Base-by-base conservation (phyloP, 192 early-diverging fungal species). In the Rhizoclosmatium sp. region DNA sequence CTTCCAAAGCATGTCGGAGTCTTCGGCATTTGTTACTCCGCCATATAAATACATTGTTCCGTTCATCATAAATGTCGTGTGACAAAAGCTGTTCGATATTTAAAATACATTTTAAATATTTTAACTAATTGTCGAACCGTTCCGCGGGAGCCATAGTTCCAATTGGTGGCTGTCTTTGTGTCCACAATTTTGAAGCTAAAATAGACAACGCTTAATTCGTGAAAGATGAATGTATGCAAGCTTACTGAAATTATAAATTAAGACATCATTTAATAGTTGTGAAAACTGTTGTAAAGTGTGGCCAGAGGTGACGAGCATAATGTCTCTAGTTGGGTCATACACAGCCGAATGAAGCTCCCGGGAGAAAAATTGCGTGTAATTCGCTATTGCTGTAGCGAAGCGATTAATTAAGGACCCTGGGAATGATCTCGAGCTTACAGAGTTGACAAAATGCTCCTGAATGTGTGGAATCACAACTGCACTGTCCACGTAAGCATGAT, bases 291-390 rank as follows among this genome's bases (percentile, higher is more conserved):
- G 12, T 58, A 78, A 59, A 73, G 70, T 65, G n/a, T 58, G 70
- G 59, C 67, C 67, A 47, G 23, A 70, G 31, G 39, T 40, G 49
- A 48, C 49, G 60, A 56, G 40, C 69, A 79, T 79, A 54, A 84
- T 78, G 64, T 84, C 80, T 19, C 48, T 45, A 1, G 41, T 59
- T 10, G 72, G 7, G 65, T 81, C 80, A 59, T 80, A 82, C 4
- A 78, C 80, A 40, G 71, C 58, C 2, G 80, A 81, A 77, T 84
- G 83, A 62, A 54, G 59, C 47, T 70, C 69, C 2, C 83, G 76
- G n/a, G 65, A 46, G 62, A 78, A 9, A 14, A 79, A 47, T 16
- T 12, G n/a, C 69, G 12, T 42, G 51, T 21, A 54, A 54, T 54
- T 12, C 51, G 16, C 16, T 54, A 16, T 54, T 54, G 16, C 51